Evolutionary conservation across 139 green algal genomes (phyloP).

Genomic region (Chlorella sorokiniana): DNA sequence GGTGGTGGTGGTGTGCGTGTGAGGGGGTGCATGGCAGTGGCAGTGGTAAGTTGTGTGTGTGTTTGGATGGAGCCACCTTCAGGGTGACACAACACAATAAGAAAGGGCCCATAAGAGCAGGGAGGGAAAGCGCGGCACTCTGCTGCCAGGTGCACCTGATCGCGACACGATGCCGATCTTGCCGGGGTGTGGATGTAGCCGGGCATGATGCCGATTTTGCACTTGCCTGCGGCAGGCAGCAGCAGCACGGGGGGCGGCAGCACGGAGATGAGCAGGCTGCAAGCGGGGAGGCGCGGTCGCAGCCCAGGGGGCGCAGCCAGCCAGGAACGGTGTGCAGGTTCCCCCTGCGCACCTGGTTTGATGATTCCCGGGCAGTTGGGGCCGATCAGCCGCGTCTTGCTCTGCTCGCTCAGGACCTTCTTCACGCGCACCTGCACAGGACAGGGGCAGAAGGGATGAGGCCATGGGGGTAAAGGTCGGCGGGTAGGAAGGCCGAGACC

Average conservation of each 20-base stretch:
- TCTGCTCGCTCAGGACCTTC: constrained; percentile 86
- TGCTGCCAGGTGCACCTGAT: constrained; percentile 46
- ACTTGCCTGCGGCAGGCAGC: constrained; percentile 67
- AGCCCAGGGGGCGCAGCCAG: background rate
- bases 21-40: background rate
- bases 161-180: constrained; percentile 97
- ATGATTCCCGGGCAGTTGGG: constrained; percentile 99
- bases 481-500: background rate
- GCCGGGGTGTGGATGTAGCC: constrained; percentile 98
- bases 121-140: background rate
- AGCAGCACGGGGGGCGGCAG: background rate
- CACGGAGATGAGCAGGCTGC: background rate
- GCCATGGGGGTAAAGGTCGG: background rate
- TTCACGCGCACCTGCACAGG: constrained; percentile 78
- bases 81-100: background rate
- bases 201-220: constrained; percentile 99
- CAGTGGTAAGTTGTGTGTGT: background rate
- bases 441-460: background rate
- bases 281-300: too few relatives aligned
- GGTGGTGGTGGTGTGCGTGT: background rate
- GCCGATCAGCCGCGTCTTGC: constrained; percentile 92
- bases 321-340: background rate
- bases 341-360: constrained; percentile 76
- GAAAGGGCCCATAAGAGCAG: background rate
- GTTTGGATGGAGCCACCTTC: background rate